Evolutionary conservation across 768 basidiomycete species (phyloP).

Genomic region (Lentinula sp.): DNA sequence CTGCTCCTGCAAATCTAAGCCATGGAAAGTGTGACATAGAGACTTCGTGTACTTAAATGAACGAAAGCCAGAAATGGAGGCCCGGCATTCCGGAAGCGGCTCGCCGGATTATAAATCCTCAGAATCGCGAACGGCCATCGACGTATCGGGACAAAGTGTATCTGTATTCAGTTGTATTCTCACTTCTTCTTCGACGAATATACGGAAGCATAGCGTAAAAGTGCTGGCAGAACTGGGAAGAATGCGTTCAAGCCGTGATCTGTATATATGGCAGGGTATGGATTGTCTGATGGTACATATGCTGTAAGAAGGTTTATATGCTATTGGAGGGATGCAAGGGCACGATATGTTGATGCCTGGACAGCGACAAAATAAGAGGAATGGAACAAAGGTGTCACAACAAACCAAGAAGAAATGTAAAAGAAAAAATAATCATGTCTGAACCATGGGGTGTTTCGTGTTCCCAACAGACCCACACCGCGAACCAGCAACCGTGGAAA

Average conservation of each 20-base stretch:
- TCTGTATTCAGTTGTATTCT: neutral
- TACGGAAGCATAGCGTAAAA: neutral
- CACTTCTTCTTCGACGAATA: neutral
- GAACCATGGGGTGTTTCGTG: neutral
- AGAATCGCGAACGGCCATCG: too few species aligned
- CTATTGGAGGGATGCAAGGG: neutral
- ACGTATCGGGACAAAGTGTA: too few species aligned
- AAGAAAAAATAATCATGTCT: neutral
- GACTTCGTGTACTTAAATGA: neutral
- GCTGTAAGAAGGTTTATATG: neutral
- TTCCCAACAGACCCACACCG: neutral
- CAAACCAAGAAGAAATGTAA: neutral
- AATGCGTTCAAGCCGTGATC: neutral
- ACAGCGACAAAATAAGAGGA: neutral
- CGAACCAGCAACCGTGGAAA: neutral
- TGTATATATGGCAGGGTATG: neutral
- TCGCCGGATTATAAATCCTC: neutral
- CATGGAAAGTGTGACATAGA: conserved; percentile 55
- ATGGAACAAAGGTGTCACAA: neutral
- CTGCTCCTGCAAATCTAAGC: conserved; percentile 42
- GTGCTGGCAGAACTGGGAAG: neutral
- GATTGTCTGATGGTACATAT: neutral
- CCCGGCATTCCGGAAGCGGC: neutral
- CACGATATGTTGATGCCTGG: neutral
- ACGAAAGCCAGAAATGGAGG: neutral